Percentiles rank a stretch among this genome's conserved stretches.
Evolutionary conservation across 2,329 filamentous ascomycete species (phyloP).

Genomic region (Rutstroemia sp.): DNA sequence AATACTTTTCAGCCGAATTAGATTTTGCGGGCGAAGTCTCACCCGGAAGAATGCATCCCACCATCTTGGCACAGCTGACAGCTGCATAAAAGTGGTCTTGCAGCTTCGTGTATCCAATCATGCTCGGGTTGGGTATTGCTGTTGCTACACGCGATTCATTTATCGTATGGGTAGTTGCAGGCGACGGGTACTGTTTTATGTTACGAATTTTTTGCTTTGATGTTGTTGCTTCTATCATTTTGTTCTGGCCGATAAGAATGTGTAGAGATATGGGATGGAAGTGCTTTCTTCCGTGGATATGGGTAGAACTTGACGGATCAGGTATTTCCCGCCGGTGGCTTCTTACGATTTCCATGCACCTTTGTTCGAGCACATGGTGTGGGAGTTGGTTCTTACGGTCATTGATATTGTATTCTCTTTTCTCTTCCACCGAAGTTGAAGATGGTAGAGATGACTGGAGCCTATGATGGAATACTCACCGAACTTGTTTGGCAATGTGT

Average conservation of each 20-base stretch:
- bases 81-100: background rate
- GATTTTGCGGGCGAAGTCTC: constrained; percentile 4
- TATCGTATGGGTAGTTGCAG: background rate
- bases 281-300: background rate
- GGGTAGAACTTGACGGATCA: background rate
- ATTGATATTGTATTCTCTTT: too few relatives aligned
- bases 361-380: too few relatives aligned
- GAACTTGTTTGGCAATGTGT: too few relatives aligned
- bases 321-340: background rate
- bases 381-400: too few relatives aligned
- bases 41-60: constrained; percentile 2
- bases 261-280: background rate
- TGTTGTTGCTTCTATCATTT: background rate
- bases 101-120: background rate
- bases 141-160: background rate
- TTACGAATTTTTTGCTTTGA: too few relatives aligned
- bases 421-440: too few relatives aligned
- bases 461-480: too few relatives aligned
- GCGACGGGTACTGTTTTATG: background rate
- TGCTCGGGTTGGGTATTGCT: too few relatives aligned
- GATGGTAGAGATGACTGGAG: too few relatives aligned
- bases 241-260: background rate
- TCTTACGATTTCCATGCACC: too few relatives aligned
- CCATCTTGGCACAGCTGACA: constrained; percentile 1
- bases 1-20: constrained; percentile 8